phyloP scores from a whole-genome alignment of 148 eudicot genomes.

The Amaranthus cruentus region DNA sequence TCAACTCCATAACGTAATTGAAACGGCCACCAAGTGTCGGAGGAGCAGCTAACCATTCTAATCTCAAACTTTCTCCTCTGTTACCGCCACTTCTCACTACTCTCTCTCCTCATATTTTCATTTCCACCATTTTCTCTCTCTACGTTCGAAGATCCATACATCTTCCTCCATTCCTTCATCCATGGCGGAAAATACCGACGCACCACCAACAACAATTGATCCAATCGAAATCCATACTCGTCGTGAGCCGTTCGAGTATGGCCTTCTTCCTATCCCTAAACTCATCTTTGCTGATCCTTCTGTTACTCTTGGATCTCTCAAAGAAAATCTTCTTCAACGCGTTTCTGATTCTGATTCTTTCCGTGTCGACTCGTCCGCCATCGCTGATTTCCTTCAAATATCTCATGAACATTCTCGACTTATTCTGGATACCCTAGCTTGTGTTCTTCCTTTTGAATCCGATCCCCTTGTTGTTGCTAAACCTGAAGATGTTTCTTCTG shows the following conservation, averaged over 20 bases:
- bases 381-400: conserved; percentile 57
- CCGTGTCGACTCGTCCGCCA: conserved; percentile 40
- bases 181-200: too few relatives aligned
- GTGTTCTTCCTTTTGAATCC: conserved; percentile 48
- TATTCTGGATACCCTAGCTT: conserved; percentile 56
- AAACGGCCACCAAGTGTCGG: conserved; percentile 3
- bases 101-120: not conserved
- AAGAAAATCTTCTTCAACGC: conserved; percentile 42
- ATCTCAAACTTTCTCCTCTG: not conserved
- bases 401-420: conserved; percentile 58
- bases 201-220: conserved; percentile 21
- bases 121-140: conserved; percentile 7
- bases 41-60: conserved; percentile 1
- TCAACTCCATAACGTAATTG: not conserved
- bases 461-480: conserved; percentile 53
- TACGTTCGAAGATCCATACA: not conserved
- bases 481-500: conserved; percentile 36
- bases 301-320: conserved; percentile 52
- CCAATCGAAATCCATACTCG: conserved; percentile 58
- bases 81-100: conserved; percentile 17
- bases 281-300: conserved; percentile 78
- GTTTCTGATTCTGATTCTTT: conserved; percentile 15
- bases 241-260: conserved; percentile 87
- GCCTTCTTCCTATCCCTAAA: conserved; percentile 82
- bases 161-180: conserved; percentile 21